A percentile compares a stretch with the other conserved stretches of the same genome.
Evolutionary conservation across 2,329 filamentous ascomycete genomes (phyloP).

Genomic region (Thielaviopsis populi): DNA sequence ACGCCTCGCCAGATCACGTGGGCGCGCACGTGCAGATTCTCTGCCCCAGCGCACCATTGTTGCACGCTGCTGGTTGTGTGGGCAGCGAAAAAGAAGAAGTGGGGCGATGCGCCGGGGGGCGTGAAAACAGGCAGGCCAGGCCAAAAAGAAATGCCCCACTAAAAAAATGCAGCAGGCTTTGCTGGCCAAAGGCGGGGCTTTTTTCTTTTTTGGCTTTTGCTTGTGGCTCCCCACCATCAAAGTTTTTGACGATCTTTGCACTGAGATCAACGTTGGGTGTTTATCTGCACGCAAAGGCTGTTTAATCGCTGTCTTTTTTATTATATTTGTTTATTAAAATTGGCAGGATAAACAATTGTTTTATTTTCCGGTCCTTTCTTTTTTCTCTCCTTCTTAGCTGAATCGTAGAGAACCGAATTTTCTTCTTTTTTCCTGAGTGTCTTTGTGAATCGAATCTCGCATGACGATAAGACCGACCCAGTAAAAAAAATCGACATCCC

Average conservation of each 20-base stretch:
- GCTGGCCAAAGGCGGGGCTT: background rate
- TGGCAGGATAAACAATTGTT: background rate
- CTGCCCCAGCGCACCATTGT: background rate
- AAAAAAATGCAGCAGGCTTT: slow-evolving; percentile 1
- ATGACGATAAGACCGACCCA: background rate
- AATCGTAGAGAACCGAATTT: background rate
- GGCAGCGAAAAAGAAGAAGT: background rate
- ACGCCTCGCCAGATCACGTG: background rate
- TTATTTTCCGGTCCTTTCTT: background rate
- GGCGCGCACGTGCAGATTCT: background rate
- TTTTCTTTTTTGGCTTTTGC: background rate
- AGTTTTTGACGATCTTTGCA: background rate
- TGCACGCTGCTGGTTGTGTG: background rate
- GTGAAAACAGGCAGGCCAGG: background rate
- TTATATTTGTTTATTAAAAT: background rate
- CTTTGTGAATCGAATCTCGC: background rate
- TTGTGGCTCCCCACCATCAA: background rate
- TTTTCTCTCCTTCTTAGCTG: slow-evolving; percentile 8
- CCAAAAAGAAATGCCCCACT: background rate
- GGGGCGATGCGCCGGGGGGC: no score
- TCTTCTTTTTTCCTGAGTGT: background rate
- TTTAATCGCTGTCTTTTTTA: background rate
- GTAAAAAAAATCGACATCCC: background rate
- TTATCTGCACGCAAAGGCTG: background rate
- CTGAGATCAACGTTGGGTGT: background rate